Conservation (phyloP, 1,139 yeast genomes). For the Taphrina flavorubra region DNA sequence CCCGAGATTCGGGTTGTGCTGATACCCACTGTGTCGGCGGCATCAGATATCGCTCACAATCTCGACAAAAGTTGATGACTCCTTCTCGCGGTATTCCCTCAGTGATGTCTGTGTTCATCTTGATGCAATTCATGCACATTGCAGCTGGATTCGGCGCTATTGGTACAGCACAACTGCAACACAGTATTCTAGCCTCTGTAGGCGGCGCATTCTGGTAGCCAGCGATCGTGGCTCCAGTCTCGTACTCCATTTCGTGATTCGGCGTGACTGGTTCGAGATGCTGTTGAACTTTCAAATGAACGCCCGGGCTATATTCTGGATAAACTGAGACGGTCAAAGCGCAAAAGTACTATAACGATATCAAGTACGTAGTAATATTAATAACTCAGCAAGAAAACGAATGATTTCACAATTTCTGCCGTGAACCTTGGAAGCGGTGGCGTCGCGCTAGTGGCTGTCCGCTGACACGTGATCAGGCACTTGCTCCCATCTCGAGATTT, state of each 20-base stretch:
- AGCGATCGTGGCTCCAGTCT: constrained; percentile 25
- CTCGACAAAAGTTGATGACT: constrained; percentile 88
- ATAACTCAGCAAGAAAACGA: neutral
- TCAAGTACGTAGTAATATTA: too few relatives aligned
- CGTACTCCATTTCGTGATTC: constrained; percentile 28
- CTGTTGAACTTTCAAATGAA: too few relatives aligned
- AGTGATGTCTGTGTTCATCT: constrained; percentile 89
- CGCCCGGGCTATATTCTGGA: too few relatives aligned
- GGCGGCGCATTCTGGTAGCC: constrained; percentile 42
- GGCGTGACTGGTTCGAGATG: too few relatives aligned
- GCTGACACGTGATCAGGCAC: constrained; percentile 19
- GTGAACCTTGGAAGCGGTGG: neutral
- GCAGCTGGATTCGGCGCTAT: constrained; percentile 82
- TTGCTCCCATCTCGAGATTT: constrained; percentile 11
- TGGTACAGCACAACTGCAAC: constrained; percentile 98
- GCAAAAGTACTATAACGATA: too few relatives aligned
- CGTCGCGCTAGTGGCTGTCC: neutral
- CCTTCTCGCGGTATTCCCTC: constrained; percentile 97
- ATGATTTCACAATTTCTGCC: constrained; percentile 7
- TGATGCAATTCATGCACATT: constrained; percentile 97
- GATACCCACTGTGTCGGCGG: constrained; percentile 95
- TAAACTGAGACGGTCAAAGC: too few relatives aligned
- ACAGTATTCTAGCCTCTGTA: constrained; percentile 67
- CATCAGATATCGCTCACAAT: constrained; percentile 93
- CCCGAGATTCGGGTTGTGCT: constrained; percentile 91